Evolutionary conservation across 257 asterid genomes (phyloP), one percentile per base, ranked within the genome.

Genomic region (Echites panduratus): DNA sequence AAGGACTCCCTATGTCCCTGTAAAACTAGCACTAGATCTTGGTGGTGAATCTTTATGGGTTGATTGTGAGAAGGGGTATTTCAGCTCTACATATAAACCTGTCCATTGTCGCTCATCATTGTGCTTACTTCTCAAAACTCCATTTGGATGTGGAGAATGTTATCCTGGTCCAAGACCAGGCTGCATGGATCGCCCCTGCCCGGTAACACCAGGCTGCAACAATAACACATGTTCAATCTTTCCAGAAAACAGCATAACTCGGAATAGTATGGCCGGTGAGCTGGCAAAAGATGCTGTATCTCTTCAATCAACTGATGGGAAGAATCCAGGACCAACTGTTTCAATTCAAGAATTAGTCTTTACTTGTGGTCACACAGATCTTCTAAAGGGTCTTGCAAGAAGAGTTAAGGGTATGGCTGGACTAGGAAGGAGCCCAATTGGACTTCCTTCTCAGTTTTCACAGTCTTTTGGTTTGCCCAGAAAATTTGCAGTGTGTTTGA

Each of bases 321-420:
- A 63, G n/a, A 72, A 77, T 45, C 74, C 74, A 10, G 77, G 81
- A 6, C 74, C n/a, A 12, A 72, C 20, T 45, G 71, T 73, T 20
- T 54, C 78, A 9, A 47, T 27, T 4, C 56, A 48, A 0, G 19
- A 47, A 20, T 20, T 66, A 7, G 19, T 67, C n/a, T 68, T 78
- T 41, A 19, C 20, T 13, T 73, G 81, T 38, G 77, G 50, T 8
- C 4, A 14, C 1, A 67, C 65, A 4, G 66, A 9, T 24, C 29
- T 69, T 10, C 43, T 76, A 40, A 57, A 73, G 57, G 74, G 70
- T 12, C 70, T 78, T 29, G 75, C 81, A 2, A 58, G 7, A 5
- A 71, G 78, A 12, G 81, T 59, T 27, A 77, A 20, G 13, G 81
- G 81, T 1, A 66, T 77, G 70, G 81, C 74, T 45, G 81, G 81